phyloP scores from a whole-genome alignment of 164 flowering plant species.

The Liquidambar formosana region DNA sequence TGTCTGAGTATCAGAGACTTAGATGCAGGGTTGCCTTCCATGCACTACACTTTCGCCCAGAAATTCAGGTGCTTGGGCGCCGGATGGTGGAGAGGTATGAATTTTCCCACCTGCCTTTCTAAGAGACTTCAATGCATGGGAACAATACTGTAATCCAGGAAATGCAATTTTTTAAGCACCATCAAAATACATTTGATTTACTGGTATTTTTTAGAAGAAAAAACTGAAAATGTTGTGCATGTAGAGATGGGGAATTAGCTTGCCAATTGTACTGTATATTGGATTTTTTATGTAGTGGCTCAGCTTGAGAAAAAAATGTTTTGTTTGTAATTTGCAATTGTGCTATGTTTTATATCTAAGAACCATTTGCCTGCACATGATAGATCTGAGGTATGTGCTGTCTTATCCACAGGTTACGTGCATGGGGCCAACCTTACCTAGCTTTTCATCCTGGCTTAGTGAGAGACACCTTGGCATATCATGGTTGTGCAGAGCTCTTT shows the following conservation, averaged over 20 bases:
- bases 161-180: neutral
- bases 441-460: conserved; percentile 87
- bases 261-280: neutral
- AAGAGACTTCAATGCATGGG: neutral
- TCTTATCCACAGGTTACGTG: conserved; percentile 57
- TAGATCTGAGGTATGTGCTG: neutral
- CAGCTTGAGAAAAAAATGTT: too few species aligned
- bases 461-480: conserved; percentile 84
- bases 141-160: neutral
- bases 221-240: neutral
- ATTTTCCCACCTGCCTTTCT: neutral
- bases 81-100: conserved; percentile 76
- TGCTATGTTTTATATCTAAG: neutral
- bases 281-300: too few species aligned
- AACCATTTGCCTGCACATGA: neutral
- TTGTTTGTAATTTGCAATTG: neutral
- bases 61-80: conserved; percentile 71
- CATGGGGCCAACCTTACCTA: conserved; percentile 76
- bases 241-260: neutral
- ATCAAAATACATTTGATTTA: neutral
- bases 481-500: conserved; percentile 98
- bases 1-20: conserved; percentile 86
- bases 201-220: neutral
- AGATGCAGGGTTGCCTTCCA: conserved; percentile 98
- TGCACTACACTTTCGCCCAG: conserved; percentile 85